Base-by-base conservation (phyloP, 768 basidiomycete genomes). In the Phylloporus sp. region DNA sequence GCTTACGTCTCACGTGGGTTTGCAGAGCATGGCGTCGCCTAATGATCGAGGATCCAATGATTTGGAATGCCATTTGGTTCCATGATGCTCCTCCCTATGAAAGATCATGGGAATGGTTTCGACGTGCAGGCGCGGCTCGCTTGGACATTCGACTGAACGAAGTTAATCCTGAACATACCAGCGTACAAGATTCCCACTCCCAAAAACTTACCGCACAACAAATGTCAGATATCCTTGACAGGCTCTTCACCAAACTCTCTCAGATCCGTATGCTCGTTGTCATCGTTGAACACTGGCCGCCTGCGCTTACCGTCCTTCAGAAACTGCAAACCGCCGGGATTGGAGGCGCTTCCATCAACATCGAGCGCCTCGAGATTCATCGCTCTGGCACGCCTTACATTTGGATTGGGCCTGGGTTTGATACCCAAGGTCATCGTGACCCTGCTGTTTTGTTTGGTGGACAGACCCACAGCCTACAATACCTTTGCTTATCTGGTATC, bases 1-100 rank as follows among this genome's bases (percentile, higher is more conserved):
- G 84, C 44, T 61, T 82, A 29, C 62, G 60, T 45, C 61, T 88
- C 52, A 82, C 84, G 9, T 81, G 78, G 75, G 77, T 81, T 18
- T 88, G 84, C 60, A 71, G 67, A 48, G 68, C 68, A 35, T 84
- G 84, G 83, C 75, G 84, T 47, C 65, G 64, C 28, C 62, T 77
- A 16, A 76, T 77, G 47, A 64, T 78, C 29, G 64, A 63, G 20
- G 80, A 85, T 57, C 59, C 73, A 1, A 80, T 76, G 16, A 54
- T 85, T 27, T 86, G 84, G 84, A 85, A 78, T 58, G 79, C 80
- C 16, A 74, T 89, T 50, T 84, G 78, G 78, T 84, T 87, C 62
- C 73, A 74, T 44, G 81, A 84, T 36, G 49, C 58, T 13, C 72
- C 78, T 42, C 71, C 76, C 13, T 81, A 78, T 56, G 64, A 73